Conservation (phyloP, 768 basidiomycete genomes). For the Russula brevipes region DNA sequence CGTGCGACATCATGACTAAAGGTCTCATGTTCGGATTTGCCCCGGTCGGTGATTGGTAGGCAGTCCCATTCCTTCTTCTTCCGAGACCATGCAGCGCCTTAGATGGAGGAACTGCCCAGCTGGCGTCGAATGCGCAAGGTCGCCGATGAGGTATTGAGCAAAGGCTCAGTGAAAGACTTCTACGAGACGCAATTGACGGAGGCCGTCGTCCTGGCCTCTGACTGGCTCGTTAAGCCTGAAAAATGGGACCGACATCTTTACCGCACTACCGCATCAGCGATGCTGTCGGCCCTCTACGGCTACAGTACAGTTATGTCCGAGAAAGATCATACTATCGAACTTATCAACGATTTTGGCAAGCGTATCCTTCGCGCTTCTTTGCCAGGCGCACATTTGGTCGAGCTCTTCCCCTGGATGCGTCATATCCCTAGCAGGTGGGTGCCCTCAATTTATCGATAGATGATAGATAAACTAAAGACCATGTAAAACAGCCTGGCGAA, state of each 20-base stretch:
- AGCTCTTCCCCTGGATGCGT: too few species aligned
- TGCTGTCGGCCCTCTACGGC: neutral
- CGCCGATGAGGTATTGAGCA: neutral
- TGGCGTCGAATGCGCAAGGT: neutral
- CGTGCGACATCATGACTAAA: neutral
- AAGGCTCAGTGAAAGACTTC: neutral
- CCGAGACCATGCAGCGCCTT: neutral
- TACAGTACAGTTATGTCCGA: neutral
- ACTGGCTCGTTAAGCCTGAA: neutral
- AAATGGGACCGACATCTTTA: neutral
- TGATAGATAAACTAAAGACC: too few species aligned
- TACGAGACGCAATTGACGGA: neutral
- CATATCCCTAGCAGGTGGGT: neutral
- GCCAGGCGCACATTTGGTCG: neutral
- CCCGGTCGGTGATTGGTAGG: neutral
- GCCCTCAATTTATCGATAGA: neutral
- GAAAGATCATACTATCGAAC: neutral
- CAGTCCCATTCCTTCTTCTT: too few species aligned
- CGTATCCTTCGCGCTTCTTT: neutral
- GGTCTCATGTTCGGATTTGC: neutral
- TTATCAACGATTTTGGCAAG: neutral
- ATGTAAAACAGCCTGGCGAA: neutral
- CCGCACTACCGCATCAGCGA: neutral
- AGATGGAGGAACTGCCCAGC: too few species aligned
- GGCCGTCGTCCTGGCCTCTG: neutral